Conservation (phyloP, 2,329 filamentous ascomycete species). For the Sclerotinia spermophila region DNA sequence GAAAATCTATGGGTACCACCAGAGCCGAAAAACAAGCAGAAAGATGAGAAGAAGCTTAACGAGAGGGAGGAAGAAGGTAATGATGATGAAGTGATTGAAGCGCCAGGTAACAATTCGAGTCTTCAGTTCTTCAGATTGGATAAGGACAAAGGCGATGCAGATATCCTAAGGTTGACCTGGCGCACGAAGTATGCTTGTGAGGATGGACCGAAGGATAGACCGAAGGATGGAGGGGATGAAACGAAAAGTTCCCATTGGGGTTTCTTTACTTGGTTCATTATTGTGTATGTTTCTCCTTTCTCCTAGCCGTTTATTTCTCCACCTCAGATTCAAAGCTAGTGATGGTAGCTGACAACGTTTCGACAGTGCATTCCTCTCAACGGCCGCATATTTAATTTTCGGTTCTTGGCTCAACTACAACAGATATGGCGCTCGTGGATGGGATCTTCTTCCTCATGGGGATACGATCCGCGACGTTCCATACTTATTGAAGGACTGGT, state of each 20-base stretch:
- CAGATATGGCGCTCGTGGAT: constrained; percentile 88
- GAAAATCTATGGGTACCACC: constrained; percentile 63
- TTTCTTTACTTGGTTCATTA: constrained; percentile 95
- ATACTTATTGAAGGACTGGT: constrained; percentile 88
- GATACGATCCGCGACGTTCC: constrained; percentile 90
- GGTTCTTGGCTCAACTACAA: constrained; percentile 99
- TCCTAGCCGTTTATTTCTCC: background rate
- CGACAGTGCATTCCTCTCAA: constrained; percentile 75
- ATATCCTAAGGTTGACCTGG: constrained; percentile 76
- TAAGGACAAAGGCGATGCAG: constrained; percentile 52
- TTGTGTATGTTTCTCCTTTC: constrained; percentile 62
- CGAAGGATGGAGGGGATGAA: constrained; percentile 40
- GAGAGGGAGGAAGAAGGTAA: constrained; percentile 37
- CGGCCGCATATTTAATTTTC: constrained; percentile 90
- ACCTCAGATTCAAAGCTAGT: background rate
- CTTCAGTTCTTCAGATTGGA: constrained; percentile 76
- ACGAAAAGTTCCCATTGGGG: constrained; percentile 67
- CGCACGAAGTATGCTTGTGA: constrained; percentile 84
- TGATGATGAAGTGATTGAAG: constrained; percentile 35
- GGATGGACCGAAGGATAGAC: constrained; percentile 46
- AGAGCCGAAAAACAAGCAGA: constrained; percentile 40
- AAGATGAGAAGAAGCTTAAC: constrained; percentile 35
- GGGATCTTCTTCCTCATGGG: constrained; percentile 89
- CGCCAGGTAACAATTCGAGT: constrained; percentile 49
- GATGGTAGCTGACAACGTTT: constrained; percentile 16